Evolutionary conservation across 805 yeast genomes (phyloP).

Genomic region (Candida suzukii): DNA sequence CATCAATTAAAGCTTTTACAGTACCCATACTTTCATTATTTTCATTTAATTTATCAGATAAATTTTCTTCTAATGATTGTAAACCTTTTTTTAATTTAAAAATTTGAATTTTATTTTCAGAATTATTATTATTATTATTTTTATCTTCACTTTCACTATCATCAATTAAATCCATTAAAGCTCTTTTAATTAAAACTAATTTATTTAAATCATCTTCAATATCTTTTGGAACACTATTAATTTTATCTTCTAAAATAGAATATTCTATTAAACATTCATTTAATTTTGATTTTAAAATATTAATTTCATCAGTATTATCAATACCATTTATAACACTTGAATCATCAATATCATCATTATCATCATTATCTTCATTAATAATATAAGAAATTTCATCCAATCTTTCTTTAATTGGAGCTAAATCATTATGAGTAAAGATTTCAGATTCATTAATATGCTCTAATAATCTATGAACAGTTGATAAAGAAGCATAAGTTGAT

Average conservation of each 20-base stretch:
- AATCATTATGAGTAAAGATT: slow-evolving; percentile 79
- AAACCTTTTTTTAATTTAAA: slow-evolving; percentile 30
- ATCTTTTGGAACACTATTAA: slow-evolving; percentile 45
- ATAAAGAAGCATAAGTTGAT: slow-evolving; percentile 83
- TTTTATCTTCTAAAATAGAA: slow-evolving; percentile 46
- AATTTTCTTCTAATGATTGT: slow-evolving; percentile 29
- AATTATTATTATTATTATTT: slow-evolving; percentile 2
- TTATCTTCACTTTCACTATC: slow-evolving; percentile 28
- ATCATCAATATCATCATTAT: slow-evolving; percentile 28
- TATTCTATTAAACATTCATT: slow-evolving; percentile 55
- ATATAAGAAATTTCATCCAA: slow-evolving; percentile 63
- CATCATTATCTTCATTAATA: slow-evolving; percentile 40
- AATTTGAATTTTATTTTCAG: slow-evolving; percentile 10
- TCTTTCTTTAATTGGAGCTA: slow-evolving; percentile 68
- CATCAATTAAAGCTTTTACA: slow-evolving; percentile 72
- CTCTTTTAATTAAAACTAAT: slow-evolving; percentile 57
- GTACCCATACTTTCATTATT: slow-evolving; percentile 33
- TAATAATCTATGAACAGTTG: slow-evolving; percentile 79
- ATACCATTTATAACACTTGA: slow-evolving; percentile 44
- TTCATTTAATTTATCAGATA: slow-evolving; percentile 14
- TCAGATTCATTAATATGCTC: slow-evolving; percentile 77
- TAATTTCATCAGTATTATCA: slow-evolving; percentile 41
- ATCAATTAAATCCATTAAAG: slow-evolving; percentile 29
- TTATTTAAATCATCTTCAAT: slow-evolving; percentile 47
- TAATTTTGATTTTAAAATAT: slow-evolving; percentile 59